These are phyloP conservation scores for Lizanozyma gosingica DNA, from an alignment of 1,139 yeast genomes.

Conservation along the genomic window DNA sequence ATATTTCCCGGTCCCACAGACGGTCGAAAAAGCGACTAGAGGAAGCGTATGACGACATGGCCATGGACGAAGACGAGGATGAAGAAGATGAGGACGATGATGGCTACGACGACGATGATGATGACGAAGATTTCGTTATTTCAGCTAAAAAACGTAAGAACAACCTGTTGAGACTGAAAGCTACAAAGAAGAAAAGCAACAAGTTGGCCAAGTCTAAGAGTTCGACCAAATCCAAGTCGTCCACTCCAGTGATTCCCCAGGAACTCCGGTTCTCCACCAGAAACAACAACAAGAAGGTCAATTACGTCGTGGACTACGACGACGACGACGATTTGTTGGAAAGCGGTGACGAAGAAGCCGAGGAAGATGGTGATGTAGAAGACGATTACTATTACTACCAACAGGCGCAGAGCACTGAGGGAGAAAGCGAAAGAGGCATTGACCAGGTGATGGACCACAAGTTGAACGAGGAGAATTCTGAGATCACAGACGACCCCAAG, in stretches of 20 bases:
- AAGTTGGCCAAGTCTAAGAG: conserved; percentile 16
- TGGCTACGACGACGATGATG: conserved; percentile 21
- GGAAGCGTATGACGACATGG: conserved; percentile 19
- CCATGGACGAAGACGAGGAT: conserved; percentile 18
- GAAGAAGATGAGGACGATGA: conserved; percentile 20
- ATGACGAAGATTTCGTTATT: conserved; percentile 16
- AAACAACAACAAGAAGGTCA: conserved; percentile 54
- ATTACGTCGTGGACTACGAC: conserved; percentile 67
- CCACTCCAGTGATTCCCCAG: conserved; percentile 13
- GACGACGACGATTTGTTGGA: conserved; percentile 56
- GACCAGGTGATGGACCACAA: conserved; percentile 51
- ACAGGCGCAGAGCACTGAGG: conserved; percentile 17
- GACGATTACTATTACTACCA: conserved; percentile 34
- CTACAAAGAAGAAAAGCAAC: not conserved
- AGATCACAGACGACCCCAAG: conserved; percentile 45
- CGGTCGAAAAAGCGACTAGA: conserved; percentile 10
- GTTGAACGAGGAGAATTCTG: conserved; percentile 25
- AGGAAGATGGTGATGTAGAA: conserved; percentile 16
- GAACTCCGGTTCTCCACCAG: conserved; percentile 73
- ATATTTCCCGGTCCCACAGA: conserved; percentile 6
- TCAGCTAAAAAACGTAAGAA: conserved; percentile 9
- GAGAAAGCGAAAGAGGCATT: conserved; percentile 35
- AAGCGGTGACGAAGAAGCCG: conserved; percentile 25
- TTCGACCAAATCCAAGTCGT: conserved; percentile 15
- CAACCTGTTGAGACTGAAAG: conserved; percentile 9